These are phyloP conservation scores for Dalbergia cultrata DNA, from an alignment of 306 rosid species.

Conservation along the genomic window DNA sequence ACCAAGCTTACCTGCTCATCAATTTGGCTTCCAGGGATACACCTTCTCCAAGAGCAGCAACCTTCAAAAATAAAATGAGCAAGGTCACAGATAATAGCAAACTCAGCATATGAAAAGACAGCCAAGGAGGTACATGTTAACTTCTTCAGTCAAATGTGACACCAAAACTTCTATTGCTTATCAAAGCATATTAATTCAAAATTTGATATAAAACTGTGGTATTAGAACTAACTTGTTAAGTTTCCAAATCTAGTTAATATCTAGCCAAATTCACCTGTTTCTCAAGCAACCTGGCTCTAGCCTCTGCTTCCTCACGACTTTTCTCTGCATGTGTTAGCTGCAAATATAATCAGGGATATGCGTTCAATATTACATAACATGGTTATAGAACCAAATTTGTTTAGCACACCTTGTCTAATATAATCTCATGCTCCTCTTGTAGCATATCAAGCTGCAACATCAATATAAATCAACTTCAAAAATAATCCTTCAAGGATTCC, in stretches of 20 bases:
- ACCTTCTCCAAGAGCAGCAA: slow-evolving; percentile 95
- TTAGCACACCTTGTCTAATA: slow-evolving; percentile 74
- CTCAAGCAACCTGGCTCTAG: slow-evolving; percentile 89
- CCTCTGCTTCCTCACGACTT: slow-evolving; percentile 83
- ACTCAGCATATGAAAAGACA: slow-evolving; percentile 21
- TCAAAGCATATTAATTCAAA: slow-evolving; percentile 18
- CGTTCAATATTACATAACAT: slow-evolving; percentile 40
- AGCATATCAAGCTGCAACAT: slow-evolving; percentile 96
- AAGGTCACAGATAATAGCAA: slow-evolving; percentile 38
- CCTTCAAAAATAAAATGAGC: slow-evolving; percentile 62
- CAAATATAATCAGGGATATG: slow-evolving; percentile 45
- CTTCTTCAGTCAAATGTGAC: slow-evolving; percentile 1
- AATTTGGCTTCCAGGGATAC: slow-evolving; percentile 94
- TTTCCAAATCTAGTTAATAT: slow-evolving; percentile 27
- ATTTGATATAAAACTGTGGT: slow-evolving; percentile 23
- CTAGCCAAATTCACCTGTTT: slow-evolving; percentile 73
- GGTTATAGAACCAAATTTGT: slow-evolving; percentile 12
- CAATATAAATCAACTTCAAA: slow-evolving; percentile 47
- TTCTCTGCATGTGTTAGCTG: slow-evolving; percentile 90
- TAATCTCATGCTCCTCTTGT: slow-evolving; percentile 78
- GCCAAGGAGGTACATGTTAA: not conserved
- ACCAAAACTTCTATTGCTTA: not conserved
- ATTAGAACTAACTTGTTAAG: slow-evolving; percentile 24
- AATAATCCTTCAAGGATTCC: slow-evolving; percentile 25
- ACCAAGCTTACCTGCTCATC: slow-evolving; percentile 72